Base-by-base conservation (phyloP, 2,329 filamentous ascomycete species). In the Colletotrichum lindemuthianum region DNA sequence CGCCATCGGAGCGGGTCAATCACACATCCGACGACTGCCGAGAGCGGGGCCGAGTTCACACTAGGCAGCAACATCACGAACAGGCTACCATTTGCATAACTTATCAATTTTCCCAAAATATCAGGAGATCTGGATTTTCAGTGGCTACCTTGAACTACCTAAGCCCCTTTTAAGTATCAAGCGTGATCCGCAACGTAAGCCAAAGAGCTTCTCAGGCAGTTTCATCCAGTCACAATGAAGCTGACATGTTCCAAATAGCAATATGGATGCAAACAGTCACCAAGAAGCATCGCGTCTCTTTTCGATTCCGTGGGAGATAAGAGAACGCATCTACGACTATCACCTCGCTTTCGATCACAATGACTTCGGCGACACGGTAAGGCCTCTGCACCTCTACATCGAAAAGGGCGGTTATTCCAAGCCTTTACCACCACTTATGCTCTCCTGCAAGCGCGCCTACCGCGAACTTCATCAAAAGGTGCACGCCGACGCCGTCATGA, bases 371-470 rank as follows among this genome's bases (percentile, higher is more conserved):
- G 54, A 63, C 53, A 66, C 63, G n/a, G 43, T 63, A 3, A 48
- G 63, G 16, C 63, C 63, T 11, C 44, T 64, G 39, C 63, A 64
- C 49, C 39, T 63, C 24, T 66, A 64, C 50, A 50, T 66, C 2
- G 63, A 66, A 39, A 41, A 63, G 40, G 63, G 48, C 9, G 54
- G 50, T 2, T 64, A 66, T 43, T 41, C 48, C 12, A 64, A 49
- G 7, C 63, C 63, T 6, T 32, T 66, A 8, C 63, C 63, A 13
- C 59, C 67, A 8, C 68, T 72, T 32, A 69, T 75, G 59, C 67
- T 74, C 24, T 71, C 74, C 11, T 72, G 70, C 63, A 74, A 73
- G 44, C 72, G 72, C 34, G 72, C 70, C 3, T 73, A 74, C 8
- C 72, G 74, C 37, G 73, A 75, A 34, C 69, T 75, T 1, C 64